phyloP scores from a whole-genome alignment of 1,284 basidiomycete species.

The Ceratobasidium sp. region DNA sequence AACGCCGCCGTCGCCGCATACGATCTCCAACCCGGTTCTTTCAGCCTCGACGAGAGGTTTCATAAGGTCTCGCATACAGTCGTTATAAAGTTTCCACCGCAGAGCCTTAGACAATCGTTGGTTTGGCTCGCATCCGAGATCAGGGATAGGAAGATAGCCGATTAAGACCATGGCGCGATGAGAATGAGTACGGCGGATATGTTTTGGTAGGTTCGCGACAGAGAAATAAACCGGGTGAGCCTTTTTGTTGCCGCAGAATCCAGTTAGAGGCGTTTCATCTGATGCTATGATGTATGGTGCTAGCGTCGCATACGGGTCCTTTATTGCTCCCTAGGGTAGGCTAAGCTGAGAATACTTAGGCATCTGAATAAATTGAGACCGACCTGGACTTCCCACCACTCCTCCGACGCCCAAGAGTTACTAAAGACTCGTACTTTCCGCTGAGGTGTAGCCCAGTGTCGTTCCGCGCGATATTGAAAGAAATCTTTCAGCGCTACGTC shows the following conservation, averaged over 20 bases:
- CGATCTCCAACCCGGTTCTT: slow-evolving; percentile 38
- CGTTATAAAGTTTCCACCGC: slow-evolving; percentile 42
- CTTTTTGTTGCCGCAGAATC: slow-evolving; percentile 41
- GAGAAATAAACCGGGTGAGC: slow-evolving; percentile 48
- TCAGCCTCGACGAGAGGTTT: slow-evolving; percentile 31
- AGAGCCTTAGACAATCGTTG: background rate
- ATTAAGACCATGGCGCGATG: slow-evolving; percentile 39
- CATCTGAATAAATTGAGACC: too few species aligned
- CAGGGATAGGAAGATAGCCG: slow-evolving; percentile 44
- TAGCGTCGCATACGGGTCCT: slow-evolving; percentile 20
- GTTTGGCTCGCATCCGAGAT: background rate
- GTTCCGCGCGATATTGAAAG: too few species aligned
- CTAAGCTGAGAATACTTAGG: too few species aligned
- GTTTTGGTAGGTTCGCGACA: slow-evolving; percentile 47
- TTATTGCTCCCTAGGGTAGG: slow-evolving; percentile 34
- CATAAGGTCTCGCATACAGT: slow-evolving; percentile 40
- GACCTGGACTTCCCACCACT: too few species aligned
- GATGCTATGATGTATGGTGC: slow-evolving; percentile 33
- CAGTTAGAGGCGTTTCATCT: slow-evolving; percentile 44
- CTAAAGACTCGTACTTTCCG: too few species aligned
- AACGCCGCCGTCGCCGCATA: slow-evolving; percentile 42
- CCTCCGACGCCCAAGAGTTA: too few species aligned
- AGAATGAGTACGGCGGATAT: slow-evolving; percentile 8
- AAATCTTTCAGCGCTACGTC: too few species aligned
- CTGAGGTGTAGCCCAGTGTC: too few species aligned